These are phyloP conservation scores for Prunus campanulata DNA, from an alignment of 306 rosid genomes.

Conservation along the genomic window DNA sequence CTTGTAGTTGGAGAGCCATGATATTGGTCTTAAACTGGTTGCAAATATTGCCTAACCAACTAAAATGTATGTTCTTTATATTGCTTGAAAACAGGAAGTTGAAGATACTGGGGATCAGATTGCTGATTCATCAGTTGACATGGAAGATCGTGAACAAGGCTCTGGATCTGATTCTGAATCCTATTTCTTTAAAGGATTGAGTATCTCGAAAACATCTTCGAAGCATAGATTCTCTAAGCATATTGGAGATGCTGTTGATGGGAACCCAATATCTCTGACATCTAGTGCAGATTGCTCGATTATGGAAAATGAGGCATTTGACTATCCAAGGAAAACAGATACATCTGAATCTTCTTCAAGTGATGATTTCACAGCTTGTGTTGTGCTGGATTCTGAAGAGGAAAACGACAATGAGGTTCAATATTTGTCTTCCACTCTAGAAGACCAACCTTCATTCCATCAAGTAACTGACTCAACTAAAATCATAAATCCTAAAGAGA, in stretches of 20 bases:
- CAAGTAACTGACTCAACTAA: constrained; percentile 19
- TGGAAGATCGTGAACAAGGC: constrained; percentile 27
- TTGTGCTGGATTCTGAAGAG: constrained; percentile 59
- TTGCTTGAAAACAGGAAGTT: constrained; percentile 51
- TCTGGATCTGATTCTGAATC: constrained; percentile 25
- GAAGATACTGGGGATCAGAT: constrained; percentile 39
- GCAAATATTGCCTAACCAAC: constrained; percentile 1
- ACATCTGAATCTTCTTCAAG: constrained; percentile 23
- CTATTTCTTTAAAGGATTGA: constrained; percentile 28
- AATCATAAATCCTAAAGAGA: constrained; percentile 27
- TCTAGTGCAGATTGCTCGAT: constrained; percentile 21
- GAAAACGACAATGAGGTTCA: constrained; percentile 19
- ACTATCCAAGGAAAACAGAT: constrained; percentile 26
- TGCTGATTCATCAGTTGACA: constrained; percentile 27
- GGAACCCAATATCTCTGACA: constrained; percentile 18
- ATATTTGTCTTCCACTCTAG: constrained; percentile 13
- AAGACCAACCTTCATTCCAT: constrained; percentile 9
- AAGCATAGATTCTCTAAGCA: constrained; percentile 24
- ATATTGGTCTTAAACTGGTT: background rate
- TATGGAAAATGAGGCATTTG: constrained; percentile 22
- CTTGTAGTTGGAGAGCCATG: background rate
- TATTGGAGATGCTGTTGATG: constrained; percentile 11
- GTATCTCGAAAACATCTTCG: constrained; percentile 28
- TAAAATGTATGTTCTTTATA: background rate
- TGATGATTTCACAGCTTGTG: constrained; percentile 32